Conservation (phyloP, 1,284 basidiomycete species). For the Anthracocystis walkeri region DNA sequence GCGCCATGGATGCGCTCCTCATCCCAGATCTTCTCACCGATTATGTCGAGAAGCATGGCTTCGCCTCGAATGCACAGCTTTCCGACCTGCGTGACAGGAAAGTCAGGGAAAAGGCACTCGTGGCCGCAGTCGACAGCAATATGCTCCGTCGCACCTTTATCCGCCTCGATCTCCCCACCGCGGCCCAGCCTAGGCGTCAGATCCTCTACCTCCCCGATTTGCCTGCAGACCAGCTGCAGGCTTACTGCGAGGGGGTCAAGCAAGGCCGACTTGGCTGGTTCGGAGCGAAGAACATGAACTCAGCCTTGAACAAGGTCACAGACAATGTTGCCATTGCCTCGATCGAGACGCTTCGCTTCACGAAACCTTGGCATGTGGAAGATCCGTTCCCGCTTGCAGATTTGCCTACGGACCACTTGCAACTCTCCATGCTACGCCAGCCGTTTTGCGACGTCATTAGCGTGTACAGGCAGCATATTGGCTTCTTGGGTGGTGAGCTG, state of each 20-base stretch:
- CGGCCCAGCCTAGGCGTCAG: constrained; percentile 19
- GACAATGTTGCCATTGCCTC: constrained; percentile 23
- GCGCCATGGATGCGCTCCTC: constrained; percentile 42
- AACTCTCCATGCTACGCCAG: constrained; percentile 28
- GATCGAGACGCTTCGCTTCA: constrained; percentile 14
- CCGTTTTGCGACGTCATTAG: constrained; percentile 35
- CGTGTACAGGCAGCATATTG: constrained; percentile 48
- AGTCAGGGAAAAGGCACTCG: constrained; percentile 38
- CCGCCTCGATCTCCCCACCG: constrained; percentile 27
- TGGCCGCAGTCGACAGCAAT: constrained; percentile 25
- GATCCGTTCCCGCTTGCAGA: constrained; percentile 19
- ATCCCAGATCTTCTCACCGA: constrained; percentile 32
- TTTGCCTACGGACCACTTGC: constrained; percentile 14
- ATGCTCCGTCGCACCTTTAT: constrained; percentile 42
- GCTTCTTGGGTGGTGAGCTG: constrained; percentile 44
- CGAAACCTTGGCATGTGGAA: constrained; percentile 30
- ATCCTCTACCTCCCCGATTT: constrained; percentile 44
- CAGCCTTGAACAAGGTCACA: constrained; percentile 18
- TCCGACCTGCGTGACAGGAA: constrained; percentile 41
- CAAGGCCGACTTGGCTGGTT: constrained; percentile 33
- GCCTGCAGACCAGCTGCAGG: constrained; percentile 27
- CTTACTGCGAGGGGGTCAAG: constrained; percentile 36
- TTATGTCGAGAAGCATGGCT: constrained; percentile 39
- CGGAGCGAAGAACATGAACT: constrained; percentile 10
- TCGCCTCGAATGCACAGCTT: constrained; percentile 40